Conservation (phyloP, 352 stramenopile species). For the Poterioochromonas sp. region DNA sequence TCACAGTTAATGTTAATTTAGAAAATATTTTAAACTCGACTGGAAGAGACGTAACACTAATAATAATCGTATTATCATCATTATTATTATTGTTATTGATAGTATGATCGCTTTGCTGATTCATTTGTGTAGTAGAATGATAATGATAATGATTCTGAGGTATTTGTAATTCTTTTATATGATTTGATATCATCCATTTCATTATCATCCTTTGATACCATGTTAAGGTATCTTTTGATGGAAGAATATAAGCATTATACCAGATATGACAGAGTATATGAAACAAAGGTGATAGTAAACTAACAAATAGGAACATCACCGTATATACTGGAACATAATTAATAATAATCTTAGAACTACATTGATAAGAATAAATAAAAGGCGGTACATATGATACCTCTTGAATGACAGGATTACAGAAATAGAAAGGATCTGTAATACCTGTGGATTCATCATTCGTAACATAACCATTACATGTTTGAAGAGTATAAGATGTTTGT, state of each 20-base stretch:
- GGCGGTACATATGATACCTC: neutral
- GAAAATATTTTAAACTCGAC: neutral
- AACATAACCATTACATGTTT: neutral
- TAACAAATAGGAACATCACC: too few species aligned
- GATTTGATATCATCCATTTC: too few species aligned
- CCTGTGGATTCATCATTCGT: neutral
- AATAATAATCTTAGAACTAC: neutral
- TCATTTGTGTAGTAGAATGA: neutral
- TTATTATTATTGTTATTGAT: neutral
- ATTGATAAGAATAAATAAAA: slow-evolving; percentile 5
- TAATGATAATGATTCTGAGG: too few species aligned
- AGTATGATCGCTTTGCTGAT: neutral
- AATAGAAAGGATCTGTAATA: neutral
- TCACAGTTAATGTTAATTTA: neutral
- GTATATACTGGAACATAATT: neutral
- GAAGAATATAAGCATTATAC: too few species aligned
- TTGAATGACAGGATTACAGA: neutral
- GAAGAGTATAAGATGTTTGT: neutral
- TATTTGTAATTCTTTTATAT: too few species aligned
- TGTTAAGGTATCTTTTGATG: too few species aligned
- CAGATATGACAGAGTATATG: too few species aligned
- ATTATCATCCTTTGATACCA: too few species aligned
- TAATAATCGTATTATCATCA: neutral
- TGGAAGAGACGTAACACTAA: neutral
- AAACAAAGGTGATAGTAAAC: too few species aligned